These are phyloP conservation scores for Coccomyxa subellipsoidea DNA, from an alignment of 163 green algal genomes.

Conservation along the genomic window DNA sequence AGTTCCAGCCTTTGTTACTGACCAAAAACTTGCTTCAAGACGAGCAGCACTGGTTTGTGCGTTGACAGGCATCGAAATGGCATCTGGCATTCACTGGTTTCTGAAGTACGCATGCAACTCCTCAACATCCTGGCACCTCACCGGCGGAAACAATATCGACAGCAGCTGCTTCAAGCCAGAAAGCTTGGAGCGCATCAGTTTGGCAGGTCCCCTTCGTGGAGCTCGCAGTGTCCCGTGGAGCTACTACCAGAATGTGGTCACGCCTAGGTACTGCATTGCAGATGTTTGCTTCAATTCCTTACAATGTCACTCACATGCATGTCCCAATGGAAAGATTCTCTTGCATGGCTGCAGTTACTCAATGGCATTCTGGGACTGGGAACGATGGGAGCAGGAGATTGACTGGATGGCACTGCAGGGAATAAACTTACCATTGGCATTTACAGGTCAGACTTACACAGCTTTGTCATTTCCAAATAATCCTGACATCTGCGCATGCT, in stretches of 20 bases:
- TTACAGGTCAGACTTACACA: slow-evolving; percentile 21
- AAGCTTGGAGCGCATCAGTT: slow-evolving; percentile 4
- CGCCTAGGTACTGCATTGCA: slow-evolving; percentile 11
- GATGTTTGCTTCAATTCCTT: background rate
- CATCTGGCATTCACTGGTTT: slow-evolving; percentile 43
- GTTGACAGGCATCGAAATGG: slow-evolving; percentile 30
- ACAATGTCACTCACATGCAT: no score
- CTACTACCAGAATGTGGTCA: slow-evolving; percentile 58
- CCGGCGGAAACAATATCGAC: slow-evolving; percentile 33
- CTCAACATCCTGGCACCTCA: slow-evolving; percentile 32
- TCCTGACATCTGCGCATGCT: no score
- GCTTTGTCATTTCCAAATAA: background rate
- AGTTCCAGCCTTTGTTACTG: no score
- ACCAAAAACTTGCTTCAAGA: no score
- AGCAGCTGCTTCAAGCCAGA: background rate
- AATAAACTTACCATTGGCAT: slow-evolving; percentile 47
- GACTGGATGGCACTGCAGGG: slow-evolving; percentile 58
- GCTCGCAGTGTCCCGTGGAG: slow-evolving; percentile 22
- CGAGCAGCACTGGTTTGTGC: background rate
- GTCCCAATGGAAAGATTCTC: no score
- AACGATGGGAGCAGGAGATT: slow-evolving; percentile 50
- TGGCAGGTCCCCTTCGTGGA: slow-evolving; percentile 1
- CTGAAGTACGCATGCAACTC: slow-evolving; percentile 40
- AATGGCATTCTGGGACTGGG: slow-evolving; percentile 46
- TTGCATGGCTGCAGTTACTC: slow-evolving; percentile 30